Evolutionary conservation across 441 rosid genomes (phyloP).

Genomic region (Geranium incanum): DNA sequence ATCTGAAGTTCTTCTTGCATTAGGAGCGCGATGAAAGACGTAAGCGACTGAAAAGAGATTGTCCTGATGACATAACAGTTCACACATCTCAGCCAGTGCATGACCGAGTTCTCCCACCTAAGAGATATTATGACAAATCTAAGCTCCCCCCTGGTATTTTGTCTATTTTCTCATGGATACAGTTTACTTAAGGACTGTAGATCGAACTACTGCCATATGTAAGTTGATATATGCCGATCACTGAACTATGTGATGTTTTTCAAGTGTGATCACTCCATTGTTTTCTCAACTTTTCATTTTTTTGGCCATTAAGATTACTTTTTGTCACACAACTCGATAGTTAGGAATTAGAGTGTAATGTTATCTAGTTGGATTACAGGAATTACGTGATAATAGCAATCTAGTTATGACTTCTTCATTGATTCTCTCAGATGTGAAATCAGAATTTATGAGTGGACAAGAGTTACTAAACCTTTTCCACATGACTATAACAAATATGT

Average conservation of each 20-base stretch:
- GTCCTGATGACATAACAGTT: constrained; percentile 47
- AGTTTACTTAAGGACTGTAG: not conserved
- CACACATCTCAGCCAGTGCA: constrained; percentile 44
- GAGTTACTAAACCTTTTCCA: not conserved
- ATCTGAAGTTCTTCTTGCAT: constrained; percentile 11
- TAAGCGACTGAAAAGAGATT: constrained; percentile 60
- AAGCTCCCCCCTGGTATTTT: constrained; percentile 65
- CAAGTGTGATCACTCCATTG: not conserved
- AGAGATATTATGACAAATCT: constrained; percentile 52
- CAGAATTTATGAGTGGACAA: not conserved
- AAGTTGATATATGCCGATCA: not conserved
- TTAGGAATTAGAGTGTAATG: not conserved
- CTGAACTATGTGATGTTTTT: not conserved
- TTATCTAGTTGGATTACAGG: not conserved
- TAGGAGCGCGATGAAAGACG: constrained; percentile 97
- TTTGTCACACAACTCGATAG: not conserved
- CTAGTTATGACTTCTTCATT: not conserved
- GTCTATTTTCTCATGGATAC: constrained; percentile 8
- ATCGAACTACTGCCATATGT: constrained; percentile 4
- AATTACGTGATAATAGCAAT: not conserved
- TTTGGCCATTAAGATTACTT: not conserved
- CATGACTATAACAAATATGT: no score
- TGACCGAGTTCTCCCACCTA: constrained; percentile 45
- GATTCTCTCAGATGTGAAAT: not conserved
- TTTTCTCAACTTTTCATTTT: not conserved